phyloP scores from a whole-genome alignment of 2,329 filamentous ascomycete species.

The Botrytis sinoallii region DNA sequence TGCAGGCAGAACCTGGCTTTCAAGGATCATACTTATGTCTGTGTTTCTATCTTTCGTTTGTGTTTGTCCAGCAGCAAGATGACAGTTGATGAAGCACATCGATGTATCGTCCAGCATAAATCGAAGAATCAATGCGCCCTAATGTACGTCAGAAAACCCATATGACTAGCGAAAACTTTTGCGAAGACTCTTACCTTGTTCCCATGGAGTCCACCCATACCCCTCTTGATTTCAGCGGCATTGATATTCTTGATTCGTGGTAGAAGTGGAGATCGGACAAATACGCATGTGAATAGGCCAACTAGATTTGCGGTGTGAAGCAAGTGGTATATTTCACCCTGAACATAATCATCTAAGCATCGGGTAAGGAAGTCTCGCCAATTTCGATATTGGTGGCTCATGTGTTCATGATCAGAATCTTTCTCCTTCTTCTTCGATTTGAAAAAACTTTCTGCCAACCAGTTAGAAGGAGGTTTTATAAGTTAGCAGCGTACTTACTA shows the following conservation, averaged over 20 bases:
- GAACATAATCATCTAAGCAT: conserved; percentile 79
- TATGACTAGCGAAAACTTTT: not conserved
- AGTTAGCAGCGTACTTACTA: conserved; percentile 50
- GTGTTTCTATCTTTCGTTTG: conserved; percentile 90
- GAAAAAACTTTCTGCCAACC: conserved; percentile 67
- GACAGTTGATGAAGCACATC: conserved; percentile 94
- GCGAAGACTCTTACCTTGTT: conserved; percentile 63
- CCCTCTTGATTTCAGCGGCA: conserved; percentile 85
- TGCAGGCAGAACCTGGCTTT: conserved; percentile 68
- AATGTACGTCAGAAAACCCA: conserved; percentile 22
- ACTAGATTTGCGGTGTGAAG: conserved; percentile 88
- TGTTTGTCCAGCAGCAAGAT: conserved; percentile 89
- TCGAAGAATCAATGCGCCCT: conserved; percentile 84
- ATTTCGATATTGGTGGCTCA: conserved; percentile 95
- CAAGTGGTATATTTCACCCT: conserved; percentile 76
- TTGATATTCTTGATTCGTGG: conserved; percentile 73
- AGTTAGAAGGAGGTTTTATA: conserved; percentile 33
- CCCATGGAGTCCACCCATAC: conserved; percentile 91
- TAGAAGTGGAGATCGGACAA: conserved; percentile 78
- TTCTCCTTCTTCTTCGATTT: conserved; percentile 82
- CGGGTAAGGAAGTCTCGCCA: conserved; percentile 90
- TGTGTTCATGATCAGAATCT: conserved; percentile 77
- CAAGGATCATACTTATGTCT: conserved; percentile 86
- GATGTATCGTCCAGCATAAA: conserved; percentile 93
- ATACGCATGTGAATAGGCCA: conserved; percentile 92